Percentiles rank a stretch among this genome's conserved stretches.
Conservation (phyloP, 78 protist genomes). For the Dictyostelium firmibasis region DNA sequence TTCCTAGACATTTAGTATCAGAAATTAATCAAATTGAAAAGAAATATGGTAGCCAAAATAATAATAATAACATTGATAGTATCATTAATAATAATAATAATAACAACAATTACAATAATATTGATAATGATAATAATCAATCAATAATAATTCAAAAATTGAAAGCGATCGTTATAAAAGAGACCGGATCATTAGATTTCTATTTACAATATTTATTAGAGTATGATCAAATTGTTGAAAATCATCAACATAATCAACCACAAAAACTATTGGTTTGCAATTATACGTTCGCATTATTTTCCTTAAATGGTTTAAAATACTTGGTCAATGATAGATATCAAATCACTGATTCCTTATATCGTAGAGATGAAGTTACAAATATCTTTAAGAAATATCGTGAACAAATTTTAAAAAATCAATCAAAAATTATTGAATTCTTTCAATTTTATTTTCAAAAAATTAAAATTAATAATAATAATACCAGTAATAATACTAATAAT, state of each 20-base stretch:
- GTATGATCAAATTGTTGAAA: neutral
- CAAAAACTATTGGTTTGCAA: neutral
- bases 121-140: too few species aligned
- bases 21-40: neutral
- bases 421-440: neutral
- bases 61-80: too few species aligned
- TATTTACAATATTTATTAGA: neutral
- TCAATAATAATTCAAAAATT: neutral
- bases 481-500: too few species aligned
- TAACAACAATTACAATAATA: too few species aligned
- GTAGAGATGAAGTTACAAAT: neutral
- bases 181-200: neutral
- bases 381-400: neutral
- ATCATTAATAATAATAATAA: too few species aligned
- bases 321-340: neutral
- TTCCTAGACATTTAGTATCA: neutral
- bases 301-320: neutral
- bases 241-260: neutral
- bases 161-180: neutral
- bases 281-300: neutral
- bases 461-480: neutral
- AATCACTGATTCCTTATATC: neutral
- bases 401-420: neutral
- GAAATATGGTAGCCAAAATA: neutral
- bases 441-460: neutral